Percentiles rank a stretch among this genome's conserved stretches.
These are phyloP conservation scores for Strobilomyces dryophilus DNA, from an alignment of 768 basidiomycete genomes.

Conservation along the genomic window DNA sequence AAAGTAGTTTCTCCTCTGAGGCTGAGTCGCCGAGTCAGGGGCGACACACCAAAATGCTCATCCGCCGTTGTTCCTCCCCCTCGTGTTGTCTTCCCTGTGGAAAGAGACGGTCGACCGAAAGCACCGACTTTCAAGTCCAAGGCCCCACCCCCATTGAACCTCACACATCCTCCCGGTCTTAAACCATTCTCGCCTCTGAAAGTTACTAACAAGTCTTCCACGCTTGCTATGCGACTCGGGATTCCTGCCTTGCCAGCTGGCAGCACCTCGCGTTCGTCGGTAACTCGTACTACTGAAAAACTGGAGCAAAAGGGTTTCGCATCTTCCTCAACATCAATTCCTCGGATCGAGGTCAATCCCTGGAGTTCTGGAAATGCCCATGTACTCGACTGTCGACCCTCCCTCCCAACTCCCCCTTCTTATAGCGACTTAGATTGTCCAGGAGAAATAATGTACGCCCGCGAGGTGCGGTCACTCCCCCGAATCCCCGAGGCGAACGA, in stretches of 20 bases:
- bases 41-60: background rate
- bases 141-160: slow-evolving; percentile 8
- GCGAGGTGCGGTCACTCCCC: slow-evolving; percentile 10
- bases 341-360: background rate
- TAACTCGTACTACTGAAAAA: background rate
- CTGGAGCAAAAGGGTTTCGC: slow-evolving; percentile 6
- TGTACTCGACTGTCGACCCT: background rate
- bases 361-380: background rate
- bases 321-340: background rate
- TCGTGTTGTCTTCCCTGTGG: background rate
- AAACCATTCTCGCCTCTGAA: background rate
- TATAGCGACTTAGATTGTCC: slow-evolving; percentile 5
- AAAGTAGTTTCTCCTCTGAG: background rate
- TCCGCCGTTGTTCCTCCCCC: slow-evolving; percentile 2
- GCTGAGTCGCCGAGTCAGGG: slow-evolving; percentile 9
- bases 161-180: background rate
- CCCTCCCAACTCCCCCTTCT: background rate
- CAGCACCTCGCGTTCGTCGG: background rate
- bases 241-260: background rate
- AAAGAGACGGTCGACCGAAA: background rate
- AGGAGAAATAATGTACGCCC: background rate
- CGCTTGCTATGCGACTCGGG: slow-evolving; percentile 9
- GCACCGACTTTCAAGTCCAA: slow-evolving; percentile 2
- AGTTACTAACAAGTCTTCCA: slow-evolving; percentile 8
- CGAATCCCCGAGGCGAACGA: background rate